phyloP scores from a whole-genome alignment of 208 protist genomes.

The Jaenimonas drosophilae region DNA sequence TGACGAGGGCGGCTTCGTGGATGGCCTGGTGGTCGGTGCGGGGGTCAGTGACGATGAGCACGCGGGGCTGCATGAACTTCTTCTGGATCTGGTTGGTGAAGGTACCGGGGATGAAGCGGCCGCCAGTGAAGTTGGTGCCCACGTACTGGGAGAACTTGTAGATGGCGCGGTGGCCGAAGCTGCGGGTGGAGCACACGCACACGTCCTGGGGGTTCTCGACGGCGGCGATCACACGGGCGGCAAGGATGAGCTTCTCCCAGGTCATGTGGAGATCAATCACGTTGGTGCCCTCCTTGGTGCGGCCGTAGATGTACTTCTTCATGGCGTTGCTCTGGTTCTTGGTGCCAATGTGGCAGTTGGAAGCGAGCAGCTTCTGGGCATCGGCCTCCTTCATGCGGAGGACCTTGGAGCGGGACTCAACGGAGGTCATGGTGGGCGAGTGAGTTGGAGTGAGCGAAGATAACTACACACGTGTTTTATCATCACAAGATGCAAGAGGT shows the following conservation, averaged over 20 bases:
- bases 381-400: conserved; percentile 87
- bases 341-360: conserved; percentile 92
- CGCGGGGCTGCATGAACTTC: conserved; percentile 97
- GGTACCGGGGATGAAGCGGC: conserved; percentile 97
- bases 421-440: too few relatives aligned
- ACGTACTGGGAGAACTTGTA: conserved; percentile 97
- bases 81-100: conserved; percentile 99
- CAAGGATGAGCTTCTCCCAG: conserved; percentile 98
- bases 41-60: conserved; percentile 97
- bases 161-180: conserved; percentile 94
- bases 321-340: conserved; percentile 91
- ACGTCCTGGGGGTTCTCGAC: conserved; percentile 98
- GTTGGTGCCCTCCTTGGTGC: conserved; percentile 86
- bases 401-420: too few relatives aligned
- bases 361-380: conserved; percentile 96
- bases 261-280: conserved; percentile 98
- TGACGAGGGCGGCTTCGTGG: conserved; percentile 96
- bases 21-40: conserved; percentile 95
- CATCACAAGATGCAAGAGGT: too few relatives aligned
- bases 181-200: conserved; percentile 91
- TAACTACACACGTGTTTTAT: too few relatives aligned
- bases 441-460: too few relatives aligned
- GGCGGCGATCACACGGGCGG: conserved; percentile 96
- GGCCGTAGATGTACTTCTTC: conserved; percentile 94
- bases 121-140: conserved; percentile 87